Evolutionary conservation across 2,329 filamentous ascomycete species (phyloP), one percentile per base, ranked within the genome.

Genomic region (Xylariaceae sp.): DNA sequence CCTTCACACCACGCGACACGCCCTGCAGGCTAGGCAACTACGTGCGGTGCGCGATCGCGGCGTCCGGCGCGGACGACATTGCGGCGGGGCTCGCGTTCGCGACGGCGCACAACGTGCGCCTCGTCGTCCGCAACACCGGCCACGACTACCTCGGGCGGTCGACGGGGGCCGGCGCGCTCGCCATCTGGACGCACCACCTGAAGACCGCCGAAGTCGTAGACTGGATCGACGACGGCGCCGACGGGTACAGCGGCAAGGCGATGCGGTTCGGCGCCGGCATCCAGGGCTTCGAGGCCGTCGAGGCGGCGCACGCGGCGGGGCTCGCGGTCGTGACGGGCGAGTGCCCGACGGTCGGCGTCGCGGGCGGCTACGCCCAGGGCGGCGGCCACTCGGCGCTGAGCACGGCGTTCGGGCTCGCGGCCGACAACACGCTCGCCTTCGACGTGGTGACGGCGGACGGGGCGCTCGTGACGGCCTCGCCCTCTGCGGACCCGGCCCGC

Each of bases 81-180:
- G 45, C 45, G 25, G 44, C 47, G 11, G 61, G 56, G 5, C 32
- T 51, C 10, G 46, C 49, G 32, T 70, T 75, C 36, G 68, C 67
- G 1, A 51, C 50, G 1, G 39, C 62, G 5, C 52, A 68, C 41
- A 70, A 70, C 43, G 56, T 77, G 28, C 65, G 72, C 2, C 45
- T 77, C 0, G 57, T 75, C 19, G 63, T 77, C 39, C 64, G 68
- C 38, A 75, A 75, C 43, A 76, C 72, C 0, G 72, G 72, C 2
- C 72, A 77, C 46, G 71, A 75, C 43, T 68, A 65, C 40, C 59
- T 69, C 19, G 79, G 77, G 25, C 71, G 73, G 26, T 77, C 71
- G 0, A 76, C 75, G 0, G 80, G 78, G n/a, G 68, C 67, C 15
- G 77, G 77, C 2, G 63, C 70, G 0, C 51, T 78, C 3, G 62